These are phyloP conservation scores for Penstemon newberryi DNA, from an alignment of 257 asterid genomes.

Conservation along the genomic window DNA sequence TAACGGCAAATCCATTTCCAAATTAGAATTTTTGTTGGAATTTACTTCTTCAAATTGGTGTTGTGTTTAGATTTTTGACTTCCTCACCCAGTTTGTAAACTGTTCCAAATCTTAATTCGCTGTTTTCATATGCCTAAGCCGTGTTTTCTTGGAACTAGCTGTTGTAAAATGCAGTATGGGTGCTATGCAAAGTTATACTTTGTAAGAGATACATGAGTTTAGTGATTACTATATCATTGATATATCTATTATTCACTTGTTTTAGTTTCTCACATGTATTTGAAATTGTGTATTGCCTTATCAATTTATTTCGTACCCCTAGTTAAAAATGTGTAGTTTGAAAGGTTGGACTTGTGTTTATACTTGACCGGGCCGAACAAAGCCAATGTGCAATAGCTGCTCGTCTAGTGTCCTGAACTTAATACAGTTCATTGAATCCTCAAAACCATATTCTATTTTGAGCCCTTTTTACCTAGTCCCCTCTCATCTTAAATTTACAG, in stretches of 20 bases:
- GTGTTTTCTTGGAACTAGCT: neutral
- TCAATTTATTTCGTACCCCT: neutral
- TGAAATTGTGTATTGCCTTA: neutral
- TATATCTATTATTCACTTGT: neutral
- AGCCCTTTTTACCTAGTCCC: conserved; percentile 11
- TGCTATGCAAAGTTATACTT: conserved; percentile 1
- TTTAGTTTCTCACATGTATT: too few species aligned
- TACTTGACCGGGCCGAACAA: neutral
- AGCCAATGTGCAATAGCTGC: neutral
- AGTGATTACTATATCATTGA: neutral
- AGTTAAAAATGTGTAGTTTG: neutral
- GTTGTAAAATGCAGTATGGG: neutral
- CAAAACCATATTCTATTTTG: neutral
- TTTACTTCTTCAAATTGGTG: neutral
- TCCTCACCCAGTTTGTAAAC: conserved; percentile 17
- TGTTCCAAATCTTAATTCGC: neutral
- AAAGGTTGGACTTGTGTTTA: conserved; percentile 2
- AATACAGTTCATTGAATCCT: neutral
- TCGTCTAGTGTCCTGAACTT: neutral
- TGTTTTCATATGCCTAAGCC: too few species aligned
- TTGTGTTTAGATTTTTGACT: conserved; percentile 8
- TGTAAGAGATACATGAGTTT: conserved; percentile 3
- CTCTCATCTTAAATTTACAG: conserved; percentile 6
- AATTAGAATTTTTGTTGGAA: conserved; percentile 19
- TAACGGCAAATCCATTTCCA: neutral